A percentile compares a stretch with the other conserved stretches of the same genome.
These are phyloP conservation scores for Boletus coccyginus DNA, from an alignment of 768 basidiomycete species.

Conservation along the genomic window DNA sequence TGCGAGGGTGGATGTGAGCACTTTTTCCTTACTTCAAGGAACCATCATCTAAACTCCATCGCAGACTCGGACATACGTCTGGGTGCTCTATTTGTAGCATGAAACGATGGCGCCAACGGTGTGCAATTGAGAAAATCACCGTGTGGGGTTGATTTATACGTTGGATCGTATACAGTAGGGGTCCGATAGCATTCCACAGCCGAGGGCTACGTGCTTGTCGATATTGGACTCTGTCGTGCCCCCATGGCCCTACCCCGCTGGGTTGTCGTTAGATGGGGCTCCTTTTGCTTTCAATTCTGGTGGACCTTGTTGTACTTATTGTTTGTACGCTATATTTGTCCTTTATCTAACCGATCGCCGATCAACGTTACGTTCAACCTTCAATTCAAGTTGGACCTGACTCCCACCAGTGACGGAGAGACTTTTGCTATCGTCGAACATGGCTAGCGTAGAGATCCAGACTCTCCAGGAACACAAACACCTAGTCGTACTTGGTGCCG, in stretches of 20 bases:
- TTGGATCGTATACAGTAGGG: not conserved
- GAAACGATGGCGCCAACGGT: conserved; percentile 23
- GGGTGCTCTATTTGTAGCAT: conserved; percentile 41
- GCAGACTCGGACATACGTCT: conserved; percentile 35
- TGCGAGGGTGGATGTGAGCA: conserved; percentile 34
- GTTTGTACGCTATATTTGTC: not conserved
- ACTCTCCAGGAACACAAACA: not conserved
- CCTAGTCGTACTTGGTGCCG: conserved; percentile 37
- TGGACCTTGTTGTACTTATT: not conserved
- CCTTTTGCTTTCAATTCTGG: not conserved
- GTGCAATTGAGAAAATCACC: conserved; percentile 39
- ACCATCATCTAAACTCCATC: not conserved
- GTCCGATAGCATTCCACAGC: not conserved
- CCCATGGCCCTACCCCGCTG: too few species aligned
- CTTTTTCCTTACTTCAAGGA: not conserved
- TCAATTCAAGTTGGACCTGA: too few species aligned
- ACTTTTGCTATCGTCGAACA: not conserved
- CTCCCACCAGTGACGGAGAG: too few species aligned
- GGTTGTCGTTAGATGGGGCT: not conserved
- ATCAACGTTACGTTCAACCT: too few species aligned
- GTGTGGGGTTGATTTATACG: conserved; percentile 36
- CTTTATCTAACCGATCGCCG: conserved; percentile 1
- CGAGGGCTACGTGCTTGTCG: not conserved
- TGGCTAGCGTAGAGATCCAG: conserved; percentile 9
- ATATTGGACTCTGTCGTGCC: not conserved